Evolutionary conservation across 148 eudicot genomes (phyloP).

Genomic region (Chenopodium berlandieri): DNA sequence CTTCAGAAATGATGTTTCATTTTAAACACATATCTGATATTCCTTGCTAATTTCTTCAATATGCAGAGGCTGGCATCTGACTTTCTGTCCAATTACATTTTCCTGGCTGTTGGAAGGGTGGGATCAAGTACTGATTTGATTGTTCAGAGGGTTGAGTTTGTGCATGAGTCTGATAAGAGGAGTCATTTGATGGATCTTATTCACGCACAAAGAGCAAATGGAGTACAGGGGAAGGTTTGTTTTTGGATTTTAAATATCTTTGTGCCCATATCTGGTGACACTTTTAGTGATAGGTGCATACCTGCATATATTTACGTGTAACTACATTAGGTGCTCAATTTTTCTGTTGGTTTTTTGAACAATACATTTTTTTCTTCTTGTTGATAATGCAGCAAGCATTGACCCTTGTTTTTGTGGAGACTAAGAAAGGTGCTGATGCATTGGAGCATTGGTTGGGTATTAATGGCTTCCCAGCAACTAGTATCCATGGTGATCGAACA

Average conservation of each 20-base stretch:
- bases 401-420: conserved; percentile 80
- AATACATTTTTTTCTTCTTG: neutral
- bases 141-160: conserved; percentile 72
- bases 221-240: conserved; percentile 57
- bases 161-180: conserved; percentile 70
- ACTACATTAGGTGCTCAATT: neutral
- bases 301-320: neutral
- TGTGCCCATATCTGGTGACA: neutral
- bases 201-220: conserved; percentile 69
- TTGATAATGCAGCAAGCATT: conserved; percentile 60
- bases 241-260: neutral
- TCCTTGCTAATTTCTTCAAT: conserved; percentile 5
- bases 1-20: neutral
- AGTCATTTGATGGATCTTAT: conserved; percentile 84
- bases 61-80: conserved; percentile 85
- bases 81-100: conserved; percentile 67
- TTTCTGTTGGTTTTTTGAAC: neutral
- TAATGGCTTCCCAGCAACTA: conserved; percentile 79
- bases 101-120: conserved; percentile 80
- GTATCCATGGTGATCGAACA: conserved; percentile 85
- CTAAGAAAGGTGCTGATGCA: conserved; percentile 81
- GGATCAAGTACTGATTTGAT: conserved; percentile 86
- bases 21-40: neutral
- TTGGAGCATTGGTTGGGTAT: conserved; percentile 62
- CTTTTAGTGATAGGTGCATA: too few species aligned